Percentiles rank a stretch among this genome's conserved stretches.
Conservation (phyloP, 1,284 basidiomycete genomes). For the Neolentinus lepideus region DNA sequence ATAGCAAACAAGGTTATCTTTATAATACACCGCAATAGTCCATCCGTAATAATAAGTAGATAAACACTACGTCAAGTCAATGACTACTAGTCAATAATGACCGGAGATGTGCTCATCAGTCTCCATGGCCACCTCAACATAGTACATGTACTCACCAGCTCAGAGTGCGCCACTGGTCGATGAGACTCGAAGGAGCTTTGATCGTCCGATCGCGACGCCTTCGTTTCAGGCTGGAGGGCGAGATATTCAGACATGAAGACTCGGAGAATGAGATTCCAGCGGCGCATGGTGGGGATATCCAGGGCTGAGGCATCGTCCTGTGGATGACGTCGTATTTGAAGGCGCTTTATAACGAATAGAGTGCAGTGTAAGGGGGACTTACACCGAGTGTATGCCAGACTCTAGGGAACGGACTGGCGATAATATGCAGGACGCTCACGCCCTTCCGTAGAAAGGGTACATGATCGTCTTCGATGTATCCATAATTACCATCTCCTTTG, state of each 20-base stretch:
- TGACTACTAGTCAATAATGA: not conserved
- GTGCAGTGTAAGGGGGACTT: slow-evolving; percentile 15
- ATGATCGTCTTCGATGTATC: slow-evolving; percentile 91
- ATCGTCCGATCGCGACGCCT: not conserved
- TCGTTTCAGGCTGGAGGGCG: slow-evolving; percentile 45
- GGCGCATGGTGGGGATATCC: slow-evolving; percentile 79
- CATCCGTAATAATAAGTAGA: too few relatives aligned
- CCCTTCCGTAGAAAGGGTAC: slow-evolving; percentile 82
- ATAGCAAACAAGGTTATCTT: not conserved
- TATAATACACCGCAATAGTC: too few relatives aligned
- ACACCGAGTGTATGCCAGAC: slow-evolving; percentile 89
- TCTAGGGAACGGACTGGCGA: slow-evolving; percentile 81
- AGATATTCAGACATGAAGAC: slow-evolving; percentile 92
- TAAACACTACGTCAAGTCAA: not conserved
- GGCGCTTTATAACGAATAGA: slow-evolving; percentile 3
- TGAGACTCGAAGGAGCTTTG: slow-evolving; percentile 1
- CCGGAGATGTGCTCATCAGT: not conserved
- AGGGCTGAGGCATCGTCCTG: slow-evolving; percentile 88
- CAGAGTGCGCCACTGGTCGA: slow-evolving; percentile 4
- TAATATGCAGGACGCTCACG: slow-evolving; percentile 88
- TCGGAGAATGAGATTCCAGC: slow-evolving; percentile 87
- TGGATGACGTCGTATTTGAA: slow-evolving; percentile 1
- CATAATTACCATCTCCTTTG: slow-evolving; percentile 31
- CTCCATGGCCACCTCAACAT: not conserved
- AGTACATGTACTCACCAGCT: slow-evolving; percentile 9